Evolutionary conservation across 495 filamentous ascomycete species (phyloP).

Genomic region (Neurospora hispaniola): DNA sequence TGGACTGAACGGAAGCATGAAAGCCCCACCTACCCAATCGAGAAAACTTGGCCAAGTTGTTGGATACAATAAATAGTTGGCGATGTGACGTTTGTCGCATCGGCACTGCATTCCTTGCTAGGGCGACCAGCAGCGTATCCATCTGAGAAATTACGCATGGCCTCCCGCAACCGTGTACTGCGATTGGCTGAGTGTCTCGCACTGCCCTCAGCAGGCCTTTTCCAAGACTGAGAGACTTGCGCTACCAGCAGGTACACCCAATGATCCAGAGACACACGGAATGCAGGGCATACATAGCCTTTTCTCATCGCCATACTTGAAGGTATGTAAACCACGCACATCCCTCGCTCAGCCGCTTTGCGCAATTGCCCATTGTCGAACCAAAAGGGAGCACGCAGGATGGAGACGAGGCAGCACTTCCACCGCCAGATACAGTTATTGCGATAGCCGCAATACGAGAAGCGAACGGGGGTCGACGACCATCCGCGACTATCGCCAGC

Average conservation of each 20-base stretch:
- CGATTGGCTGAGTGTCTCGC: conserved; percentile 1
- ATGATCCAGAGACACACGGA: background rate
- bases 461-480: background rate
- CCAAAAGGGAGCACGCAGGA: background rate
- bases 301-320: background rate
- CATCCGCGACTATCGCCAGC: background rate
- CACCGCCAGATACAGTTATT: background rate
- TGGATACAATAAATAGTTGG: background rate
- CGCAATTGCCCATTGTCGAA: background rate
- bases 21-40: conserved; percentile 12
- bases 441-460: background rate
- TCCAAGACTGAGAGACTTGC: background rate
- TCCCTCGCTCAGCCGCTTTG: background rate
- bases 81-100: background rate
- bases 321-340: background rate
- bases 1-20: background rate
- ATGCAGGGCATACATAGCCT: background rate
- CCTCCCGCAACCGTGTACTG: conserved; percentile 1
- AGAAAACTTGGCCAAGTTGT: background rate
- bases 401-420: background rate
- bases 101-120: background rate
- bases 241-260: background rate
- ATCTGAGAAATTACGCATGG: conserved; percentile 1
- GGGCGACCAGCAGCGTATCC: background rate
- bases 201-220: background rate